Base-by-base conservation (phyloP, 495 filamentous ascomycete species). In the Penicillium robsamsonii region DNA sequence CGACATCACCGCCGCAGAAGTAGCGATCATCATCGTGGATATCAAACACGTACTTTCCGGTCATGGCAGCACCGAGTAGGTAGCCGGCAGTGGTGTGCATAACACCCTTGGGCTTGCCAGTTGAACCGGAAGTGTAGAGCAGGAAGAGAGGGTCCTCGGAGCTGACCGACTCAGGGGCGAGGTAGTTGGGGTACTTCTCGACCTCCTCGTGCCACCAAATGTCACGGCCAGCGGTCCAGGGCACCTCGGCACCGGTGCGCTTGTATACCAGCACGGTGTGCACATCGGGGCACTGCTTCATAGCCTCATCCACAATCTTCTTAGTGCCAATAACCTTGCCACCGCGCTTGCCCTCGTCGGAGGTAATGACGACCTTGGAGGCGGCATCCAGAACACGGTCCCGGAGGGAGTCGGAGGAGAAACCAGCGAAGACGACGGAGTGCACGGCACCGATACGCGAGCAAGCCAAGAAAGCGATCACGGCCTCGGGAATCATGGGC, bases 201-300 rank as follows among this genome's bases (percentile, higher is more conserved):
- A 90, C 84, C 81, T 99, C 92, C 76, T 97, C 94, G 71, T 97
- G 89, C 94, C 94, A 99, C 94, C 94, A 99, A 59, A 82, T 78
- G 73, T 99, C 95, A 64, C 94, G 85, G 58, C 92, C 93, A 55
- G 80, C 69, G 43, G 91, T 96, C 89, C 85, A 90, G 54, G 92
- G 92, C 9, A 97, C 86, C 56, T 97, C 92, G 52, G 91, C 86
- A 55, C 94, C 92, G 46, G 95, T 97, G 62, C 95, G 91, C 82
- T 95, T 95, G 81, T 84, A 97, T 53, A 97, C 95, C 31, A 97
- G 80, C 41, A 87, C 87, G 67, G 90, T 85, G 31, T 78, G 81
- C 49, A 97, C 90, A 62, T 93, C 90, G 24, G 95, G 94, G 75
- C 93, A 97, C 76, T 96, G 90, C 80, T 94, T 96, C 48, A 99